Evolutionary conservation across 371 early-diverging fungal species (phyloP), one percentile per base, ranked within the genome.

Genomic region (Vavraia culicis): DNA sequence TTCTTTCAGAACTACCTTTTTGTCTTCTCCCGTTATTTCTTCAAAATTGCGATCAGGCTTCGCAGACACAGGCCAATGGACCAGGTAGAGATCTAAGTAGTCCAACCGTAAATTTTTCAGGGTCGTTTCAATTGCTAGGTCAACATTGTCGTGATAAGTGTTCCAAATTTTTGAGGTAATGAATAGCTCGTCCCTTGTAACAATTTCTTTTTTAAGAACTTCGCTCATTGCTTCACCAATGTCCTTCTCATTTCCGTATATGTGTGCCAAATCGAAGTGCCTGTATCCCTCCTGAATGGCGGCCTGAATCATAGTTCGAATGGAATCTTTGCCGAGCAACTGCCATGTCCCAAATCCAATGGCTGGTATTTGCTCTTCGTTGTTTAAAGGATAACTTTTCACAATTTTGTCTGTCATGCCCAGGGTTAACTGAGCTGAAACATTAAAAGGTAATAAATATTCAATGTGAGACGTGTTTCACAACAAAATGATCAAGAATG

Each of bases 111-210:
- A 71, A 54, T 81, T 76, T 32, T 60, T 55, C 27, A 88, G 72
- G 18, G 81, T 78, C 11, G 49, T 35, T 16, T 46, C 38, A 7
- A 61, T 27, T 16, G 54, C 58, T 9, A 72, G 77, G 22, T 76
- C 68, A 21, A 69, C 61, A 34, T 44, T 21, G 9, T 43, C 39
- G 34, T 70, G 68, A 39, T 40, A 51, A 41, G 77, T 79, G 68
- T 79, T 80, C 86, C 85, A 85, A 16, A 89, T 71, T 73, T 89
- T 87, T 58, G 78, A 76, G 13, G 85, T 85, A 52, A 85, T 67
- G 58, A 84, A 86, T 21, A 87, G 56, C 22, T 81, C 71, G 22
- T 76, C 66, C n/a, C 91, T 71, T 32, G 66, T 55, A 0, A 85
- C 50, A n/a, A 61, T 64, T 15, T 73, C 72, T 1, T 65, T 52